phyloP scores from a whole-genome alignment of 768 basidiomycete species.

The Neoboletus brunneissimus region DNA sequence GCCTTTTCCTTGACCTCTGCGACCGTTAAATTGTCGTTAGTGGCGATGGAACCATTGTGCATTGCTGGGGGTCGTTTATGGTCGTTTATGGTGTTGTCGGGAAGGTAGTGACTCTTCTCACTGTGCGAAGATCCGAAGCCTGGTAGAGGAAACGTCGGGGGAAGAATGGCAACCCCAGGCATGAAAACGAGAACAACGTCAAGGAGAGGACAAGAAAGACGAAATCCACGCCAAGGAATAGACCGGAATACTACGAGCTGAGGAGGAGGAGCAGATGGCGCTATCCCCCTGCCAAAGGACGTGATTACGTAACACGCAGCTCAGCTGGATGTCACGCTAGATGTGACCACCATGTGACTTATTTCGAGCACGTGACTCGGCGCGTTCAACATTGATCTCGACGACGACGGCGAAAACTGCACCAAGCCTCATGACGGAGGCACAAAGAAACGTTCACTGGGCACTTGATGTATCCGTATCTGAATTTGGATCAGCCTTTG shows the following conservation, averaged over 20 bases:
- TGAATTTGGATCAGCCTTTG: conserved; percentile 42
- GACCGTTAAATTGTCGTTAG: conserved; percentile 35
- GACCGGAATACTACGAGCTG: conserved; percentile 14
- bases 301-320: conserved; percentile 30
- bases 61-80: conserved; percentile 29
- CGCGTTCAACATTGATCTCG: conserved; percentile 27
- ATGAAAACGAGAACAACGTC: conserved; percentile 27
- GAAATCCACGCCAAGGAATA: conserved; percentile 3
- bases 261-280: conserved; percentile 8
- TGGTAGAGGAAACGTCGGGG: conserved; percentile 34
- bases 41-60: conserved; percentile 36
- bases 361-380: conserved; percentile 23
- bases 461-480: conserved; percentile 43
- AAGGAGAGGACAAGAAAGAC: neutral
- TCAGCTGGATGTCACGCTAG: neutral
- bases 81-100: conserved; percentile 17
- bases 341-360: conserved; percentile 15
- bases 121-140: conserved; percentile 32
- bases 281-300: neutral
- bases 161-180: conserved; percentile 43
- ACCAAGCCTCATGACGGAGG: neutral
- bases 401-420: conserved; percentile 11
- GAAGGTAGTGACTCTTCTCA: conserved; percentile 13
- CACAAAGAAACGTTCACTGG: conserved; percentile 45
- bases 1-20: conserved; percentile 49